phyloP scores from a whole-genome alignment of 1,139 yeast species.

The Candida tetrigidarum region DNA sequence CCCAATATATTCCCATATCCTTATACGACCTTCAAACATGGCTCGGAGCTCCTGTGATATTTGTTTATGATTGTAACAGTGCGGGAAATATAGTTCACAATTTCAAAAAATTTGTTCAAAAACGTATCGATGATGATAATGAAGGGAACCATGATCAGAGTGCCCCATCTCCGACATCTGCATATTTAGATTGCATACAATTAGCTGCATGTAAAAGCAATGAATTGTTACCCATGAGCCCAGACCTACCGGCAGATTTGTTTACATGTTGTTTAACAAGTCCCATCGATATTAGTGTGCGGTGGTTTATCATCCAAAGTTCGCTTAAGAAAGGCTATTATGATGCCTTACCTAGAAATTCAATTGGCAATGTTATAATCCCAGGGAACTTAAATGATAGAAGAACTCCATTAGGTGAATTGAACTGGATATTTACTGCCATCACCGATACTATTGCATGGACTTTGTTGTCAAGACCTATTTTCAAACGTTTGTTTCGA shows the following conservation, averaged over 20 bases:
- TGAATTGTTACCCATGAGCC: slow-evolving; percentile 90
- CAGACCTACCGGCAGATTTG: slow-evolving; percentile 93
- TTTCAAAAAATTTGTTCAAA: slow-evolving; percentile 88
- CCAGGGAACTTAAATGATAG: slow-evolving; percentile 94
- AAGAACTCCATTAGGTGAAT: slow-evolving; percentile 93
- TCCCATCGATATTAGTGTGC: slow-evolving; percentile 92
- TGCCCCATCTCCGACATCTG: slow-evolving; percentile 67
- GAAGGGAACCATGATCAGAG: slow-evolving; percentile 69
- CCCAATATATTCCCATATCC: slow-evolving; percentile 96
- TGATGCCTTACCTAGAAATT: slow-evolving; percentile 52
- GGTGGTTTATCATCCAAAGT: slow-evolving; percentile 89
- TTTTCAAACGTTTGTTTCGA: slow-evolving; percentile 87
- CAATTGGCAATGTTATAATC: slow-evolving; percentile 66
- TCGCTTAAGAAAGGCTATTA: slow-evolving; percentile 69
- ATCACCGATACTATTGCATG: slow-evolving; percentile 98
- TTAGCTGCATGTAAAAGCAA: slow-evolving; percentile 90
- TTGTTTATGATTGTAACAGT: slow-evolving; percentile 92
- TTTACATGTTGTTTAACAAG: slow-evolving; percentile 95
- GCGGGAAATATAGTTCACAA: slow-evolving; percentile 94
- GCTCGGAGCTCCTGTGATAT: slow-evolving; percentile 97
- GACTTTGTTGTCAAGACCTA: slow-evolving; percentile 87
- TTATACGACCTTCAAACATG: slow-evolving; percentile 92
- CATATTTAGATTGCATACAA: slow-evolving; percentile 88
- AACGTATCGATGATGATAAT: slow-evolving; percentile 86
- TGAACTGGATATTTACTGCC: slow-evolving; percentile 98